phyloP scores from a whole-genome alignment of 345 rosid species.

The Carallia brachiata region DNA sequence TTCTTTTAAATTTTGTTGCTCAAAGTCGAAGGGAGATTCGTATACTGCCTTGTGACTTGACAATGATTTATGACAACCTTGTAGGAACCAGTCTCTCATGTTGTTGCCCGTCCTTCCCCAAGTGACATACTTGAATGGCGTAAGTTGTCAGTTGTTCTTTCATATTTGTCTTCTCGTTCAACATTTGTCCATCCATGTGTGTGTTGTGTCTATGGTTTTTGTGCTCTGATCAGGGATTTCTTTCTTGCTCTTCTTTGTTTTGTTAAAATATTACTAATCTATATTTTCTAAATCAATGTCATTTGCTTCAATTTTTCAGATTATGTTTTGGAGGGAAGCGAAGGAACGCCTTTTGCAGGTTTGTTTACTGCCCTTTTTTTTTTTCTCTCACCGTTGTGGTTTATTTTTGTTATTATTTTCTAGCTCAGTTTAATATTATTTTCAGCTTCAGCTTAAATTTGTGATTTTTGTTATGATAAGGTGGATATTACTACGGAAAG shows the following conservation, averaged over 20 bases:
- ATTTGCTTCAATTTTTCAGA: constrained; percentile 45
- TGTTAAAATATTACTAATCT: constrained; percentile 3
- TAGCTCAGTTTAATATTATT: constrained; percentile 7
- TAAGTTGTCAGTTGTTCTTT: constrained; percentile 41
- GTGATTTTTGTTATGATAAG: constrained; percentile 26
- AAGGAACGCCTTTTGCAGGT: constrained; percentile 98
- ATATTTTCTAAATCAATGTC: constrained; percentile 3
- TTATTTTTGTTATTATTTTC: constrained; percentile 2
- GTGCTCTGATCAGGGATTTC: background rate
- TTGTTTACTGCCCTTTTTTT: constrained; percentile 9
- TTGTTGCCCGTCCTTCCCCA: constrained; percentile 92
- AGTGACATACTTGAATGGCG: constrained; percentile 98
- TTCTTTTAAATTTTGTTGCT: background rate
- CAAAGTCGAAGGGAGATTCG: background rate
- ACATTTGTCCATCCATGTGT: background rate
- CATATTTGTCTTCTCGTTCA: background rate
- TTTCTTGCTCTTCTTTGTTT: background rate
- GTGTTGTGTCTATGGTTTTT: background rate
- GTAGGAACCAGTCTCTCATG: constrained; percentile 93
- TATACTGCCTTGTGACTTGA: background rate
- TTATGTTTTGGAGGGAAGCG: constrained; percentile 94
- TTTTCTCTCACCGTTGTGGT: constrained; percentile 10
- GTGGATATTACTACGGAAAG: constrained; percentile 92
- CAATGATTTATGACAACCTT: constrained; percentile 3
- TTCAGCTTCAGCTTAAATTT: constrained; percentile 1